Evolutionary conservation across 2,329 filamentous ascomycete species (phyloP).

Genomic region (Monilinia laxa): DNA sequence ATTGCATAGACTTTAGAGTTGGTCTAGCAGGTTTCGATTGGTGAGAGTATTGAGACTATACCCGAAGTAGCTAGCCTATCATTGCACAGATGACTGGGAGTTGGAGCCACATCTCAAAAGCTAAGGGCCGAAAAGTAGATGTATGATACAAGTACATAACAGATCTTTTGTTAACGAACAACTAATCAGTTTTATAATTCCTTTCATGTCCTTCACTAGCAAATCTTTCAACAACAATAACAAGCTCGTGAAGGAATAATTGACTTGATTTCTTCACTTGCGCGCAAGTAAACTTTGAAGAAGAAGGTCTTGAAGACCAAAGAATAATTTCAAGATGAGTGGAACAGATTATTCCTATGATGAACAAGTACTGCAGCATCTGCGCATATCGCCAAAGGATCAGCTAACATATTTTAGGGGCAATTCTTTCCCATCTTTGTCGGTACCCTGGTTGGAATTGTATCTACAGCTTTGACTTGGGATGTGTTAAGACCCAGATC

Average conservation of each 20-base stretch:
- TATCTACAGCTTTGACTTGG: conserved; percentile 89
- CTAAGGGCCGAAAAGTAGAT: conserved; percentile 15
- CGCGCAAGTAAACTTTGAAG: conserved; percentile 29
- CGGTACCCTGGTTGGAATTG: conserved; percentile 80
- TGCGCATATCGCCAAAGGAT: not conserved
- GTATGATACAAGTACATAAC: not conserved
- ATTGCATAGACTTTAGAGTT: conserved; percentile 16
- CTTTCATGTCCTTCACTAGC: conserved; percentile 15
- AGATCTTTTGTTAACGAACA: conserved; percentile 12
- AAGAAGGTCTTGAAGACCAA: conserved; percentile 32
- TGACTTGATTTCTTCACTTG: conserved; percentile 22
- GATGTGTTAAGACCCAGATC: conserved; percentile 77
- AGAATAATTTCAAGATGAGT: conserved; percentile 38
- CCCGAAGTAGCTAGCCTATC: conserved; percentile 2
- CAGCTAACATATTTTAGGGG: conserved; percentile 53
- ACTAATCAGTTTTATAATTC: not conserved
- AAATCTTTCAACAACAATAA: not conserved
- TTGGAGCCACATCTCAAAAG: conserved; percentile 25
- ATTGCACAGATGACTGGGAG: not conserved
- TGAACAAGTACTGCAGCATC: conserved; percentile 63
- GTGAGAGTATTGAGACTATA: not conserved
- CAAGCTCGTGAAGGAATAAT: not conserved
- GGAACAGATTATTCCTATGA: conserved; percentile 92
- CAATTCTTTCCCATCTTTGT: conserved; percentile 99
- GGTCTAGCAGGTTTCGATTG: conserved; percentile 2